Base-by-base conservation (phyloP, 257 asterid species). In the Cinchona pubescens region DNA sequence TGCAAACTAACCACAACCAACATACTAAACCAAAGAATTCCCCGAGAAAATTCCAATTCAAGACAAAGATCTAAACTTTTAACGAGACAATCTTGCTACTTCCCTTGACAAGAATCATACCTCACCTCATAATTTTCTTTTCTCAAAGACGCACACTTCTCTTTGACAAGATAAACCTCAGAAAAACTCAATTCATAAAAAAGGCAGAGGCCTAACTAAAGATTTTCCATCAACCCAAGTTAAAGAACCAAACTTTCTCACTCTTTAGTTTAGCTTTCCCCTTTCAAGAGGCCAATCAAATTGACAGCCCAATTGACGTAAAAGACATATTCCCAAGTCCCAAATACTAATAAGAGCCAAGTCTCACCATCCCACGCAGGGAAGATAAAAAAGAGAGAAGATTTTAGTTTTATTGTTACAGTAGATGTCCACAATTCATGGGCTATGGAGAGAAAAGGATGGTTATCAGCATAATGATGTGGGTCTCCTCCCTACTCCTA, bases 131-230 rank as follows among this genome's bases (percentile, higher is more conserved):
- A 9, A 61, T 62, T 32, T 18, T 10, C 45, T 60, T 8, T 59
- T 49, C 77, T 59, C 59, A 29, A 42, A 51, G 35, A 5, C 1
- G 11, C 73, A 16, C 5, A 34, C 56, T 14, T 13, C 35, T 35
- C 46, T 29, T 7, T n/a, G 45, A 63, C 59, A 69, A 61, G 55
- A 59, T 25, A 37, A 23, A 40, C 38, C 18, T 35, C 65, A 12
- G 43, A 58, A 67, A 62, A 45, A 43, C 66, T 23, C 61, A 59
- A 66, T 56, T 19, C 8, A n/a, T 38, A 29, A 40, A 30, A 9
- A 65, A 42, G n/a, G 74, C 58, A 67, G 60, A 38, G 55, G 11
- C 37, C 72, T 62, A 62, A 61, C 21, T 48, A 63, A 51, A 45
- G 61, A 35, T 35, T 71, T 34, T 62, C 51, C 25, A 19, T 29